Evolutionary conservation across 2,329 filamentous ascomycete species (phyloP), one percentile per base, ranked within the genome.

Genomic region (Penicillium psychrosexuale): DNA sequence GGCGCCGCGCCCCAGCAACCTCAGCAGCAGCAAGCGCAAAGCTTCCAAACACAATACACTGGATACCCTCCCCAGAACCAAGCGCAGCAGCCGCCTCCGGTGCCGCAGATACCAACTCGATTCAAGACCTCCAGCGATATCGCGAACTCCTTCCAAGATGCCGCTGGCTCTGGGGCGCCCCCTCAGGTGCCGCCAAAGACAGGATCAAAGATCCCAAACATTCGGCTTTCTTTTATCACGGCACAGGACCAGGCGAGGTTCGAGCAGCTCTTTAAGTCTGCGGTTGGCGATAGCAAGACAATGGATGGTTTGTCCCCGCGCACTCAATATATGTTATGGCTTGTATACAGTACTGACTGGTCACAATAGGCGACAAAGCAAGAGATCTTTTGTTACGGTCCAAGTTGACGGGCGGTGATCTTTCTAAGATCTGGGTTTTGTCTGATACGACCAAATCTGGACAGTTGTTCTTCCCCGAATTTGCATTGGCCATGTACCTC

Each of bases 401-500:
- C 13, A 90, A 91, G 70, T 82, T 99, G 40, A 84, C 93, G 55
- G 92, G 94, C 17, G 87, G 91, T 69, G 88, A 90, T 56, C 78
- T 99, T 62, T 94, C 91, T 22, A 90, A 95, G 64, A 96, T 99
- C 66, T 99, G 93, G 91, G 91, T 91, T 19, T 78, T 99, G 22
- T 90, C 91, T 44, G 94, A 99, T 75, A 97, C 94, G 9, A 99
- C 94, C 45, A 93, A 95, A 72, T 94, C 93, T 13, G 94, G 94
- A 43, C 92, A 97, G 73, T 83, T 99, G 31, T 88, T 97, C 69
- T 99, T 99, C 70, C 94, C 94, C 39, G 94, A 99, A 75, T 99
- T 99, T 63, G 94, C 94, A 8, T 80, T 99, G 55, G 90, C 94
- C 59, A 97, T 99, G 94, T 99, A 99, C 67, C 84, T 99, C 31